Base-by-base conservation (phyloP, 495 filamentous ascomycete species). In the Penicillium coffeae region DNA sequence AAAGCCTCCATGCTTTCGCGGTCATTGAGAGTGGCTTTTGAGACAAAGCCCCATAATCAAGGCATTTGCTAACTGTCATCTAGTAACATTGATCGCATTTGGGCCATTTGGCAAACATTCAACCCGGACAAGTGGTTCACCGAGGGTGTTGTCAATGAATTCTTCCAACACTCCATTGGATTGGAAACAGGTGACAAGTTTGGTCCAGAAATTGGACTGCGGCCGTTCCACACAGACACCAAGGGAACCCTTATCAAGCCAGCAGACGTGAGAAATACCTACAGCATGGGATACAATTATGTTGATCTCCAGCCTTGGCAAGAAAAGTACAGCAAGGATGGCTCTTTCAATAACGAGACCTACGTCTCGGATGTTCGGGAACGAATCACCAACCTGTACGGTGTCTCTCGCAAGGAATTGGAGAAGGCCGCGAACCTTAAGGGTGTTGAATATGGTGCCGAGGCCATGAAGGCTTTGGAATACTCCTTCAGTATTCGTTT, bases 261-360 rank as follows among this genome's bases (percentile, higher is more conserved):
- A 7, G 41, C 45, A 12, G 61, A 53, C 2, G 54, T 47, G n/a
- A 55, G 66, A 14, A 51, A 58, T 8, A 49, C 55, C 14, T 53
- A 54, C n/a, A 54, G 34, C 14, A 71, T 76, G 34, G 76, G 75
- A 15, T 71, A 76, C 54, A 73, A 70, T 9, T 79, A 79, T 51
- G 74, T 76, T 0, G 76, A 79, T 52, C 55, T 75, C 13, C 45
- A 59, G 10, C 65, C 68, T 39, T 71, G 69, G 69, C 43, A 48
- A 5, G 36, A 45, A 25, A 15, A 44, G 53, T 44, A 21, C 36
- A 56, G 3, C 35, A 15, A 30, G 25, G 25, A 10, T 30, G 25
- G 25, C 10, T 4, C 25, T 25, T 61, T 34, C 38, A 46, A 0
- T 14, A 10, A 15, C 1, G 35, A 9, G 10, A 54, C 56, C 8